A percentile compares a stretch with the other conserved stretches of the same genome.
phyloP scores from a whole-genome alignment of 768 basidiomycete species.

The Lanmaoa pseudosensibilis region DNA sequence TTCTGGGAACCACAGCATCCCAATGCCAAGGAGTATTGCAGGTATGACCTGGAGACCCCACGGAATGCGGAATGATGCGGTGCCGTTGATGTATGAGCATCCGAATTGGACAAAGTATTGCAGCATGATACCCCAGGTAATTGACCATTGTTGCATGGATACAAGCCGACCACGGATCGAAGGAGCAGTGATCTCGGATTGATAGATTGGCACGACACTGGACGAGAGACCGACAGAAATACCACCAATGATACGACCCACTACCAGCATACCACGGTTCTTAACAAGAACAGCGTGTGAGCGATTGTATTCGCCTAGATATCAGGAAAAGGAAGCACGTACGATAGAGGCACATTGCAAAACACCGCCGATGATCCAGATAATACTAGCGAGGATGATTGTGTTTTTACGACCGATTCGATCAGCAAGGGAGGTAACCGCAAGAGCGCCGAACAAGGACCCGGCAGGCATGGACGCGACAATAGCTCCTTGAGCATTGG shows the following conservation, averaged over 20 bases:
- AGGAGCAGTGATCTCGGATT: slow-evolving; percentile 72
- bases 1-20: slow-evolving; percentile 70
- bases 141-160: slow-evolving; percentile 77
- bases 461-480: slow-evolving; percentile 78
- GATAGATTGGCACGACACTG: slow-evolving; percentile 70
- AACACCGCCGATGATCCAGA: slow-evolving; percentile 73
- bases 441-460: slow-evolving; percentile 63
- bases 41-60: slow-evolving; percentile 82
- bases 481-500: slow-evolving; percentile 66
- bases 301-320: neutral
- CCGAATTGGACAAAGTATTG: slow-evolving; percentile 79
- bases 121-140: slow-evolving; percentile 76
- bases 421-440: slow-evolving; percentile 65
- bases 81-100: slow-evolving; percentile 64
- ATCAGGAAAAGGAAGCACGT: slow-evolving; percentile 11
- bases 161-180: slow-evolving; percentile 73
- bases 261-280: slow-evolving; percentile 76
- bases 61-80: slow-evolving; percentile 75
- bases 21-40: slow-evolving; percentile 63
- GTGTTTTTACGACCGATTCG: slow-evolving; percentile 63
- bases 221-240: slow-evolving; percentile 66
- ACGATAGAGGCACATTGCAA: slow-evolving; percentile 64
- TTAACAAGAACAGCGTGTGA: slow-evolving; percentile 19
- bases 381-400: slow-evolving; percentile 61
- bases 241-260: slow-evolving; percentile 67